phyloP scores from a whole-genome alignment of 1,284 basidiomycete genomes.

The Hortiboletus rubellus region DNA sequence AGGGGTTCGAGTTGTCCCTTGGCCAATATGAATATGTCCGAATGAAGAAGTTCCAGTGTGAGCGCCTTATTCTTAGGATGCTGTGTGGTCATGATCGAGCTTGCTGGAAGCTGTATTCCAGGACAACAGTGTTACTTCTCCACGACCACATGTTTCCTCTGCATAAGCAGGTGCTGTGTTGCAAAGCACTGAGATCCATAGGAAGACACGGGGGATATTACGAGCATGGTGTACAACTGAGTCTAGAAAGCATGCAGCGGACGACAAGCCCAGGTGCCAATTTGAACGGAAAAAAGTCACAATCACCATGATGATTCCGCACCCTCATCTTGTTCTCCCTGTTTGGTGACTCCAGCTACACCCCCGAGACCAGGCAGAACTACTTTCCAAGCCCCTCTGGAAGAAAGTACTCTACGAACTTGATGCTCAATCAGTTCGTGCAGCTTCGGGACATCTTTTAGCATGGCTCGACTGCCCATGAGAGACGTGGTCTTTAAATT shows the following conservation, averaged over 20 bases:
- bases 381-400: slow-evolving; percentile 68
- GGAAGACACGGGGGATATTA: neutral
- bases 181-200: neutral
- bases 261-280: neutral
- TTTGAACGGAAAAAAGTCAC: neutral
- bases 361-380: slow-evolving; percentile 62
- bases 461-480: slow-evolving; percentile 79
- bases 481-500: slow-evolving; percentile 74
- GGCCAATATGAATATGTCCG: neutral
- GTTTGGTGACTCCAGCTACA: slow-evolving; percentile 44
- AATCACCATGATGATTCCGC: slow-evolving; percentile 4
- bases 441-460: slow-evolving; percentile 80
- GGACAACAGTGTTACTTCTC: neutral
- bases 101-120: neutral
- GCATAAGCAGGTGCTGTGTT: neutral
- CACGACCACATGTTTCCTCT: neutral
- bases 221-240: slow-evolving; percentile 2
- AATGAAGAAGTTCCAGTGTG: neutral
- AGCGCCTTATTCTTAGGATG: neutral
- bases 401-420: slow-evolving; percentile 56
- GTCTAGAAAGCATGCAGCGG: slow-evolving; percentile 5
- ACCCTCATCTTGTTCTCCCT: slow-evolving; percentile 29
- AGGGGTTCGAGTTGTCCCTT: neutral
- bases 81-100: neutral
- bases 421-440: slow-evolving; percentile 81